Conservation (phyloP, 306 rosid species). For the Castanospermum australe region DNA sequence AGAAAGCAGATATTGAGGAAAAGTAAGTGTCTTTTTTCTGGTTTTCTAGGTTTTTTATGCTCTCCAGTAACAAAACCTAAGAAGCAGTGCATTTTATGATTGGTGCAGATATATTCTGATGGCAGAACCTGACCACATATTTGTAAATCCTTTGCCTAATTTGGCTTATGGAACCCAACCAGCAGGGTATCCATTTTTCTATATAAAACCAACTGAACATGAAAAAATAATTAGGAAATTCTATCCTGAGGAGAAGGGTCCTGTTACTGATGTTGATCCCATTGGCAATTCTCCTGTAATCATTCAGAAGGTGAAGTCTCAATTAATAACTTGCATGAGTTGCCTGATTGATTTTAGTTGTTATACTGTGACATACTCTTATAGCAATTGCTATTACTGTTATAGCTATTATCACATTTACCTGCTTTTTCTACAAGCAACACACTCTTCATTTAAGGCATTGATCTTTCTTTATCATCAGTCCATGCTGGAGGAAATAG, state of each 20-base stretch:
- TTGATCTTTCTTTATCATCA: conserved; percentile 41
- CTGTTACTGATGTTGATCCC: conserved; percentile 82
- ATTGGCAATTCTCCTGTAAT: conserved; percentile 97
- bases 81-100: conserved; percentile 31
- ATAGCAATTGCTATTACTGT: neutral
- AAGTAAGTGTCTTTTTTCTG: conserved; percentile 48
- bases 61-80: conserved; percentile 35
- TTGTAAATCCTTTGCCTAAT: conserved; percentile 82
- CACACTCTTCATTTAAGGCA: conserved; percentile 14
- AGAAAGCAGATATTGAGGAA: conserved; percentile 81
- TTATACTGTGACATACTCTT: neutral
- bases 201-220: conserved; percentile 70
- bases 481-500: conserved; percentile 87
- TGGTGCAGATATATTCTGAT: conserved; percentile 88
- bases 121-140: conserved; percentile 96
- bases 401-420: neutral
- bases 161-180: conserved; percentile 65
- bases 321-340: conserved; percentile 12
- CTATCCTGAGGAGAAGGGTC: conserved; percentile 78
- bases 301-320: conserved; percentile 70
- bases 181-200: conserved; percentile 82
- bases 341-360: neutral
- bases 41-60: neutral
- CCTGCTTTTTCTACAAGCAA: neutral
- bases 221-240: conserved; percentile 69